Percentiles rank a stretch among this genome's conserved stretches.
Evolutionary conservation across 768 basidiomycete species (phyloP).

Genomic region (Russula lepida): DNA sequence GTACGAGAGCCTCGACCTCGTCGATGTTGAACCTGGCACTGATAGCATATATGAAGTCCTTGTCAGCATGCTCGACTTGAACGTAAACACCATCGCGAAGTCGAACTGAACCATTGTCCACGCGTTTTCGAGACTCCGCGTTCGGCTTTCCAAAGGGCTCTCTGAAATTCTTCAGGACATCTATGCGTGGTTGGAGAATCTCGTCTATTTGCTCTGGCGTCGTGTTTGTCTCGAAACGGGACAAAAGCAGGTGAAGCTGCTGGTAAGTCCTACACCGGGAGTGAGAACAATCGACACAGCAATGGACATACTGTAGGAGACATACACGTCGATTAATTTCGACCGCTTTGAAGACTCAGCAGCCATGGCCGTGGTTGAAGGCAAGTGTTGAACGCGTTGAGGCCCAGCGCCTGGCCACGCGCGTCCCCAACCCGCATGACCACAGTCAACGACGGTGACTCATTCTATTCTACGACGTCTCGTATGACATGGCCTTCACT

Average conservation of each 20-base stretch:
- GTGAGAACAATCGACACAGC: background rate
- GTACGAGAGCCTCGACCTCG: slow-evolving; percentile 63
- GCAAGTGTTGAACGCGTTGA: background rate
- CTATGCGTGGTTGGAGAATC: slow-evolving; percentile 48
- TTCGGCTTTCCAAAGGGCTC: slow-evolving; percentile 65
- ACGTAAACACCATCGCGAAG: slow-evolving; percentile 58
- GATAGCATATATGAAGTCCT: slow-evolving; percentile 61
- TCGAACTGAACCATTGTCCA: slow-evolving; percentile 60
- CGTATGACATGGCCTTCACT: too few species aligned
- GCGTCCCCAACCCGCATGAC: background rate
- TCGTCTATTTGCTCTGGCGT: slow-evolving; percentile 50
- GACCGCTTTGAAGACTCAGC: slow-evolving; percentile 51
- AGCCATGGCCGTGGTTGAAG: slow-evolving; percentile 28
- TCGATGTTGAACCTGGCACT: slow-evolving; percentile 70
- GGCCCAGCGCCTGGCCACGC: slow-evolving; percentile 9
- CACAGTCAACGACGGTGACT: background rate
- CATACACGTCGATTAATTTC: slow-evolving; percentile 64
- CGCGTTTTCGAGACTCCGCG: slow-evolving; percentile 51
- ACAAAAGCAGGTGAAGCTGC: slow-evolving; percentile 51
- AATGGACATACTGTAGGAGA: background rate
- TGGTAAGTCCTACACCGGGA: slow-evolving; percentile 45
- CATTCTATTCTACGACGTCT: background rate
- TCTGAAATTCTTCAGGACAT: slow-evolving; percentile 48
- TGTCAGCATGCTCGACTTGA: slow-evolving; percentile 59
- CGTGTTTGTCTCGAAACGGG: slow-evolving; percentile 51